A percentile compares a stretch with the other conserved stretches of the same genome.
Evolutionary conservation across 192 early-diverging fungal genomes (phyloP).

Genomic region (Backusella macrospora): DNA sequence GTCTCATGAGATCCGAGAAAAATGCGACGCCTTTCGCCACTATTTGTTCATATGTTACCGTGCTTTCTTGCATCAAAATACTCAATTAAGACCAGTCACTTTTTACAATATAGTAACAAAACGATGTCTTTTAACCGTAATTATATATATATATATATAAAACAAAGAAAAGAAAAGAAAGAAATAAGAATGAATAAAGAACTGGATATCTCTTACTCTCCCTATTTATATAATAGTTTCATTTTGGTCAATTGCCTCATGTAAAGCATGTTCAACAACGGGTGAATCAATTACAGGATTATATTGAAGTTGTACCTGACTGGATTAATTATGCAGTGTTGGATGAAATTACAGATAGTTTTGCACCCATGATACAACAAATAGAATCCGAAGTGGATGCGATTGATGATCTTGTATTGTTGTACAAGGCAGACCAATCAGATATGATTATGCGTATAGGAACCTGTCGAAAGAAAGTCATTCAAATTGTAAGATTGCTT

Average conservation of each 20-base stretch:
- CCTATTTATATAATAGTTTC: conserved; percentile 50
- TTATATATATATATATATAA: too few species aligned
- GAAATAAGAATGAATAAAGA: too few species aligned
- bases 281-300: conserved; percentile 59
- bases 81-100: conserved; percentile 66
- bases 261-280: conserved; percentile 61
- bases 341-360: conserved; percentile 80
- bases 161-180: too few species aligned
- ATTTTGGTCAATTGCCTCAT: conserved; percentile 56
- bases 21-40: conserved; percentile 84
- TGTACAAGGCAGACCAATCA: conserved; percentile 48
- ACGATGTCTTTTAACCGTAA: conserved; percentile 67
- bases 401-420: conserved; percentile 77
- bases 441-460: conserved; percentile 80
- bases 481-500: conserved; percentile 66
- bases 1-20: conserved; percentile 87
- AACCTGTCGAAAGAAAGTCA: conserved; percentile 69
- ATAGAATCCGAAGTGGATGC: conserved; percentile 79
- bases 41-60: conserved; percentile 95
- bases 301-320: conserved; percentile 47
- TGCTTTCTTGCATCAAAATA: conserved; percentile 68
- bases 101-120: conserved; percentile 71
- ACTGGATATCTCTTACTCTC: not conserved
- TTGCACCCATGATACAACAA: conserved; percentile 63
- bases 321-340: conserved; percentile 82